Evolutionary conservation across 2,329 filamentous ascomycete species (phyloP).

Genomic region (Fusarium buharicum): DNA sequence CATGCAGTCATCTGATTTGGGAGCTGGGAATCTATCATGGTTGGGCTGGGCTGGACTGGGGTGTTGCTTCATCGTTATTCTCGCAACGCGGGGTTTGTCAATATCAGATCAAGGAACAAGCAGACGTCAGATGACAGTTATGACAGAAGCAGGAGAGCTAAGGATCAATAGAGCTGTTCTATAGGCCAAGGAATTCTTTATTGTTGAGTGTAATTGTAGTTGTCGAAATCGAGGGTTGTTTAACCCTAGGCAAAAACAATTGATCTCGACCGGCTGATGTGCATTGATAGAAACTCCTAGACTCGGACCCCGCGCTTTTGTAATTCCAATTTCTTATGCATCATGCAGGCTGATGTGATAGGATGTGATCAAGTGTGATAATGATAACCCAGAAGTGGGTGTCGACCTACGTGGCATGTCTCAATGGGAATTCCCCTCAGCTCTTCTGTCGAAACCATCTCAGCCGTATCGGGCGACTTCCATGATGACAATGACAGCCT

Average conservation of each 20-base stretch:
- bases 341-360: conserved; percentile 11
- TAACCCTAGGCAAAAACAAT: too few relatives aligned
- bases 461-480: neutral
- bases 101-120: too few relatives aligned
- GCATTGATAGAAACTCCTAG: neutral
- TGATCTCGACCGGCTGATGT: neutral
- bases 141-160: too few relatives aligned
- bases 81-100: too few relatives aligned
- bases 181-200: too few relatives aligned
- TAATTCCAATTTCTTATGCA: conserved; percentile 3
- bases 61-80: too few relatives aligned
- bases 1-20: conserved; percentile 3
- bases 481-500: neutral
- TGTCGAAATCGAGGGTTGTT: too few relatives aligned
- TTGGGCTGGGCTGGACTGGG: too few relatives aligned
- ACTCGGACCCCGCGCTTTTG: neutral
- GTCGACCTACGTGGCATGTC: conserved; percentile 7
- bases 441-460: neutral
- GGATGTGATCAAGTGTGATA: conserved; percentile 12
- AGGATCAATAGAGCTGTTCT: too few relatives aligned
- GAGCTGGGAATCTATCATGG: neutral
- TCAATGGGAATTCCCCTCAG: neutral
- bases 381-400: conserved; percentile 12
- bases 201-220: too few relatives aligned
- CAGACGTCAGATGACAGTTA: too few relatives aligned